A percentile compares a stretch with the other conserved stretches of the same genome.
Conservation (phyloP, 139 green algal species). For the Coccomyxa sp. region DNA sequence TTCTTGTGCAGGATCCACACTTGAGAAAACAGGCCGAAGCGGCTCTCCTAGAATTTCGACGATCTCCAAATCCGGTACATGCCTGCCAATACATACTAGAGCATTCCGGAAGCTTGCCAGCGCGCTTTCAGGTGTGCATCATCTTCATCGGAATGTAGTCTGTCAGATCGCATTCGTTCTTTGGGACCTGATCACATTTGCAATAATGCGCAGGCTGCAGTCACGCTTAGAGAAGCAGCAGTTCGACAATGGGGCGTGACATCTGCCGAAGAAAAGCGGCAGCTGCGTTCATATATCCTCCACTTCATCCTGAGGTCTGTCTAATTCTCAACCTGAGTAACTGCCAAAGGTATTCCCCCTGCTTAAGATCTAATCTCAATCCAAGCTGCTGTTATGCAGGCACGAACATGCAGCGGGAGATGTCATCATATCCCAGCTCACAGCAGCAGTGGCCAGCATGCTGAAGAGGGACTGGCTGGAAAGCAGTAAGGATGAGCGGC, state of each 20-base stretch:
- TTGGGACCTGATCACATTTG: background rate
- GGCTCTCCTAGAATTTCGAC: conserved; percentile 53
- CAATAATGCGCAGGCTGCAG: conserved; percentile 40
- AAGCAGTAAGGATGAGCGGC: conserved; percentile 7
- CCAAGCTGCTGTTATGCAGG: background rate
- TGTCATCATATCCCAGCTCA: conserved; percentile 34
- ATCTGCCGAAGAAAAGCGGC: conserved; percentile 2
- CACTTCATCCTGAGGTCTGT: conserved; percentile 28
- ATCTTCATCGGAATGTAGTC: background rate
- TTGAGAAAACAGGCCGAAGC: conserved; percentile 33
- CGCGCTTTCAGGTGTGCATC: conserved; percentile 26
- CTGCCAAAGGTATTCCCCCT: background rate
- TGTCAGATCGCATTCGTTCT: background rate
- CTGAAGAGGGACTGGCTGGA: conserved; percentile 74
- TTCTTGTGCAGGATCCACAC: conserved; percentile 21
- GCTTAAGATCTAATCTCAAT: background rate
- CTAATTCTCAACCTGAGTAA: conserved; percentile 5
- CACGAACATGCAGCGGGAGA: background rate
- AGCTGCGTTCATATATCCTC: conserved; percentile 52
- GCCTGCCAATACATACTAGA: conserved; percentile 57
- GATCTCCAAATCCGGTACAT: conserved; percentile 27
- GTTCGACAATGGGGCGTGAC: conserved; percentile 54
- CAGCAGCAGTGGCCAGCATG: conserved; percentile 42
- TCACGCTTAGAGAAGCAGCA: conserved; percentile 48
- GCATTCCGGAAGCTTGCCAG: conserved; percentile 21